These are phyloP conservation scores for Xylariales sp. DNA, from an alignment of 2,329 filamentous ascomycete genomes.

Conservation along the genomic window DNA sequence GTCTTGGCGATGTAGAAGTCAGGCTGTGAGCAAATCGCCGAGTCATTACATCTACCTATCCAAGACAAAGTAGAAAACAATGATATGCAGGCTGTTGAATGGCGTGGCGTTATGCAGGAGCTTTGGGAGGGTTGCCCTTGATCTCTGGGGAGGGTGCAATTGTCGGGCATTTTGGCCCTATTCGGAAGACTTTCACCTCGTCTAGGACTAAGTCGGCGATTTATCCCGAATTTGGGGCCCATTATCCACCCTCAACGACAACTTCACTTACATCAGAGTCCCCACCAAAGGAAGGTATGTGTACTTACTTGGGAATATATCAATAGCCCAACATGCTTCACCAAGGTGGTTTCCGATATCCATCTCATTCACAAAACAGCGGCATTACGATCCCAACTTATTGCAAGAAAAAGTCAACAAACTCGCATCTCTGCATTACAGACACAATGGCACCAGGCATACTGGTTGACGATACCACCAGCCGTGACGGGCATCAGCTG, in stretches of 20 bases:
- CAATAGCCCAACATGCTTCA: not conserved
- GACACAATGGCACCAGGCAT: slow-evolving; percentile 27
- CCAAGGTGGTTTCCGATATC: not conserved
- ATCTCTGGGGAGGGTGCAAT: not conserved
- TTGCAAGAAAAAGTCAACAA: no score
- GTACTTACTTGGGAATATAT: slow-evolving; percentile 6
- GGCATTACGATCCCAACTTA: no score
- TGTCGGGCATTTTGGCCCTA: slow-evolving; percentile 9
- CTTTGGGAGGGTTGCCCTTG: not conserved
- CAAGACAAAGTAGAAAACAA: no score
- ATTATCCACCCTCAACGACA: slow-evolving; percentile 7
- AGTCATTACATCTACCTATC: no score
- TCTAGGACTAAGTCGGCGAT: slow-evolving; percentile 21
- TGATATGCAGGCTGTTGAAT: no score
- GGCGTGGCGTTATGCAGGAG: not conserved
- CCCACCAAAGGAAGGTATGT: slow-evolving; percentile 6
- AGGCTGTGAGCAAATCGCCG: no score
- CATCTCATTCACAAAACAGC: slow-evolving; percentile 1
- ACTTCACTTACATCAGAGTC: slow-evolving; percentile 19
- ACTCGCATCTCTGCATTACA: no score
- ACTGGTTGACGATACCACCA: slow-evolving; percentile 22
- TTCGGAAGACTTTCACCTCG: slow-evolving; percentile 4
- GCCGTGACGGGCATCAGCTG: slow-evolving; percentile 30
- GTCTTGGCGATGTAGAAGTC: no score
- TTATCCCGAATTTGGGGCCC: slow-evolving; percentile 18